These are phyloP conservation scores for Closterium sp. DNA, from an alignment of 139 green algal species.

Conservation along the genomic window DNA sequence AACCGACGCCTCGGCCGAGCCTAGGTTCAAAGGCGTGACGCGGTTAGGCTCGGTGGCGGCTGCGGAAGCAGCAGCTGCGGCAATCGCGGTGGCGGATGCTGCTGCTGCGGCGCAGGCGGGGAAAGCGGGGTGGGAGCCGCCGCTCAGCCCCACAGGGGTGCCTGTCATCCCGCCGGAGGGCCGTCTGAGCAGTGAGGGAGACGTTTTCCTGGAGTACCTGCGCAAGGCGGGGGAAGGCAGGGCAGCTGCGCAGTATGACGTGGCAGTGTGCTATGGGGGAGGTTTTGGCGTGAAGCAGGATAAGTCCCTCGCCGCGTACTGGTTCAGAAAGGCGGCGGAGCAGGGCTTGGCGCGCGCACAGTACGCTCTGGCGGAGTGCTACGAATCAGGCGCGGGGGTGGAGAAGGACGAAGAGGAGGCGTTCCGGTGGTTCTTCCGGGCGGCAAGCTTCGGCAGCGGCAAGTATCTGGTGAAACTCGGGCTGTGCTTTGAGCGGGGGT, in stretches of 20 bases:
- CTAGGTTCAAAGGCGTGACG: not conserved
- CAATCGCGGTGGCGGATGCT: not conserved
- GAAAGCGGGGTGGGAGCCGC: not conserved
- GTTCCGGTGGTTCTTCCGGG: not conserved
- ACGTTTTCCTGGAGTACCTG: not conserved
- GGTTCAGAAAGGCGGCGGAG: not conserved
- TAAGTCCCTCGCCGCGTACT: not conserved
- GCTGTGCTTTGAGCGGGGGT: not conserved
- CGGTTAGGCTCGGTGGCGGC: not conserved
- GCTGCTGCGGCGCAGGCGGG: not conserved
- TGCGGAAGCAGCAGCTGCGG: not conserved
- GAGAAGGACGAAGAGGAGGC: conserved; percentile 4
- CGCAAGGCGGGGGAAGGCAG: not conserved
- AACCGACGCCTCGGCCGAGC: not conserved
- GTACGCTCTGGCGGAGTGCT: conserved; percentile 5
- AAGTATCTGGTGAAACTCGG: not conserved
- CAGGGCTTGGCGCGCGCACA: not conserved
- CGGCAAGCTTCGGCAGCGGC: not conserved
- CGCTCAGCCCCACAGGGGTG: not conserved
- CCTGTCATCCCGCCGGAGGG: not conserved
- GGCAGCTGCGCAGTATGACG: not conserved
- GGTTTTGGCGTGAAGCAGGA: not conserved
- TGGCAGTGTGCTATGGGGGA: not conserved
- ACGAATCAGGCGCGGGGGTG: not conserved
- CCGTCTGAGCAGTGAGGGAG: not conserved